Base-by-base conservation (phyloP, 495 filamentous ascomycete species). In the Trichoderma reesei region DNA sequence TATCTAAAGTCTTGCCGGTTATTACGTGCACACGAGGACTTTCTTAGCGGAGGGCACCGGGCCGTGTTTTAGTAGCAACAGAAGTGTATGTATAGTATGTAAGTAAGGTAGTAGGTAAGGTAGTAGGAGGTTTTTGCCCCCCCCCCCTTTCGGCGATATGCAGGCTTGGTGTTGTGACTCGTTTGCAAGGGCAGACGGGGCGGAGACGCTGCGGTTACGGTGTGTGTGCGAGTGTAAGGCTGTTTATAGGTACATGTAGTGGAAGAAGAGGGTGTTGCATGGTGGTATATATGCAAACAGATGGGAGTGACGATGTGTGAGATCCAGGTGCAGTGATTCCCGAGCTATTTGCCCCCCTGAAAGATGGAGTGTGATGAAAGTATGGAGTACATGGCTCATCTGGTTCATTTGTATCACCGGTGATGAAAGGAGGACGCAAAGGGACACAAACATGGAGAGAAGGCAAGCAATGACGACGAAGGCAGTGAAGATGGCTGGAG, bases 81-180 rank as follows among this genome's bases (percentile, higher is more conserved):
- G 1, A 26, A 1, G 26, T 26, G 26, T 26, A 26, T 26, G 26
- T 26, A 26, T 1, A 1, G 26, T 26, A 26, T 26, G 26, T 26
- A 0, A 26, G 0, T 1, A 26, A n/a, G n/a, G 26, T 1, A 26
- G 26, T 26, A 26, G 26, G 26, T 1, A 26, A n/a, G n/a, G 26
- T 1, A 26, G 26, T 26, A 26, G 26, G 26, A n/a, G n/a, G 26
- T 26, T 26, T 26, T 26, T 26, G 26, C 26, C 26, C 26, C 26
- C 14, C 10, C 26, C 26, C 26, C 26, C 14, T 3, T 56, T 34
- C 1, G 51, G 51, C 51, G 3, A 56, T 56, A 56, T 56, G 51
- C 51, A 56, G 31, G 51, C 51, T 5, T 31, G 51, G 51, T 56
- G 51, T 56, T 34, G 51, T 56, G 51, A 56, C 51, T 20, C 26